phyloP scores from a whole-genome alignment of 495 filamentous ascomycete species.

The Talaromyces stipitatus region DNA sequence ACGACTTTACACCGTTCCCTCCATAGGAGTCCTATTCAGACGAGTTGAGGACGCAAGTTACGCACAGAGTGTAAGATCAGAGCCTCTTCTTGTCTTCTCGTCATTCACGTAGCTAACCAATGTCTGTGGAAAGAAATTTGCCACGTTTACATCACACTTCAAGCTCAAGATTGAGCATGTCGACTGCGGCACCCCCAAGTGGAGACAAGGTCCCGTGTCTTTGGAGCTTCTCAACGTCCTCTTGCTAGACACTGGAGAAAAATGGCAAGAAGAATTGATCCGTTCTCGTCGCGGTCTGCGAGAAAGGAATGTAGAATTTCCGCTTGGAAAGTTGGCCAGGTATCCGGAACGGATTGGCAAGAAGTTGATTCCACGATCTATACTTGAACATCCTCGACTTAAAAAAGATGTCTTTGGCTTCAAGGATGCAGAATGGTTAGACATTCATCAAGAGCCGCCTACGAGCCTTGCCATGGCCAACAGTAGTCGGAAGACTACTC shows the following conservation, averaged over 20 bases:
- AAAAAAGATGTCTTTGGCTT: not conserved
- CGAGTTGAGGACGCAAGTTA: slow-evolving; percentile 1
- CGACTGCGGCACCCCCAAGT: not conserved
- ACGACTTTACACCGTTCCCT: not conserved
- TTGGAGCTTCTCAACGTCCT: not conserved
- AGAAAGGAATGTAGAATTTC: not conserved
- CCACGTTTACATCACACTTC: not conserved
- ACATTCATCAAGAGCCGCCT: not conserved
- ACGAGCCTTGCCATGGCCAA: not conserved
- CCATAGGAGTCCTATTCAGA: not conserved
- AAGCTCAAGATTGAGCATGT: not conserved
- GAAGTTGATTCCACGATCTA: not conserved
- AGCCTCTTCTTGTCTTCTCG: not conserved
- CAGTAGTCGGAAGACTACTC: not conserved
- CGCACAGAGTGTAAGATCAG: not conserved
- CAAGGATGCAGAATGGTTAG: not conserved
- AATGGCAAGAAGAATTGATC: not conserved
- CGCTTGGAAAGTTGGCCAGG: not conserved
- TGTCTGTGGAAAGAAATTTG: not conserved
- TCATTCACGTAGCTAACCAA: not conserved
- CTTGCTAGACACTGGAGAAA: not conserved
- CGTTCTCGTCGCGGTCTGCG: not conserved
- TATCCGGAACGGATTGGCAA: not conserved
- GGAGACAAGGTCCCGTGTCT: not conserved
- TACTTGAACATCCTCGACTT: not conserved